Conservation (phyloP, 2,329 filamentous ascomycete species). For the Fusarium sterilihyphosum region DNA sequence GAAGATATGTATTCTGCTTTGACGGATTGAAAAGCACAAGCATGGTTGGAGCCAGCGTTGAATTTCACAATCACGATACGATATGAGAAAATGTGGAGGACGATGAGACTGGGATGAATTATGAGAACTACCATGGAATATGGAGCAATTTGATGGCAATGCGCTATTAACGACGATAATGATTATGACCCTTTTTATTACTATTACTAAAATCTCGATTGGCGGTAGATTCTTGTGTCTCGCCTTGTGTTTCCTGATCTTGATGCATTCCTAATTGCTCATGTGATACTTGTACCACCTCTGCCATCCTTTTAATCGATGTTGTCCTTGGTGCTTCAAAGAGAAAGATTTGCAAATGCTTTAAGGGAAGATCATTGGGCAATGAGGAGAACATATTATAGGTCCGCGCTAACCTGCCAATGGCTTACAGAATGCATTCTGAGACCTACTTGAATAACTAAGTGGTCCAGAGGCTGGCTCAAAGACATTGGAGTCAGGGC, state of each 20-base stretch:
- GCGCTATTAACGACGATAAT: conserved; percentile 41
- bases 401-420: not conserved
- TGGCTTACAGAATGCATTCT: not conserved
- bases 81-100: conserved; percentile 23
- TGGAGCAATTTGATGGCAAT: conserved; percentile 39
- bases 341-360: not conserved
- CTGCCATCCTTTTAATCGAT: not conserved
- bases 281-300: conserved; percentile 1
- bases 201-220: not conserved
- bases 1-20: conserved; percentile 2
- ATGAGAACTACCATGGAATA: conserved; percentile 28
- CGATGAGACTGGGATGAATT: conserved; percentile 28
- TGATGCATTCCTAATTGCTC: not conserved
- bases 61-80: conserved; percentile 25
- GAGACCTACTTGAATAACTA: not conserved
- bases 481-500: not conserved
- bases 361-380: not conserved
- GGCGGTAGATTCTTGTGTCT: not conserved
- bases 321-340: not conserved
- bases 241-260: not conserved
- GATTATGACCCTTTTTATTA: conserved; percentile 37
- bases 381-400: not conserved
- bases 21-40: conserved; percentile 25
- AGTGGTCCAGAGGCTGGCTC: not conserved
- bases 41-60: conserved; percentile 37